phyloP scores from a whole-genome alignment of 2,329 filamentous ascomycete species.

The Paecilomyces fulvus region DNA sequence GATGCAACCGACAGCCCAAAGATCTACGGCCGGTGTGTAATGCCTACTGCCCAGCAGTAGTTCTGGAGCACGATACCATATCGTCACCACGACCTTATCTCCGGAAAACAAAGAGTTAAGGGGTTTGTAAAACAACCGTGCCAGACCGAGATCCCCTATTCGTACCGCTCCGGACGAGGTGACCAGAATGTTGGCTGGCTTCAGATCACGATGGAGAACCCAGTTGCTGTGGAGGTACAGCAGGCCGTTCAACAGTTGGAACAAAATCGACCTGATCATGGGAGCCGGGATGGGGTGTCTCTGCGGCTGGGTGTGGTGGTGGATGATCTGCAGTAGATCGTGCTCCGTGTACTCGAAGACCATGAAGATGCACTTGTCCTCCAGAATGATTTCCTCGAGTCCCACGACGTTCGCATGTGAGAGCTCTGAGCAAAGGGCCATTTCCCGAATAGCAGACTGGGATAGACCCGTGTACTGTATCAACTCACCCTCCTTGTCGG shows the following conservation, averaged over 20 bases:
- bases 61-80: slow-evolving; percentile 97
- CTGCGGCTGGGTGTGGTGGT: slow-evolving; percentile 87
- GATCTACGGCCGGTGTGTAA: slow-evolving; percentile 92
- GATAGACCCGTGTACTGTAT: slow-evolving; percentile 96
- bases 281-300: slow-evolving; percentile 79
- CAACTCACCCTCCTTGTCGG: slow-evolving; percentile 93
- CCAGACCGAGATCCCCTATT: slow-evolving; percentile 88
- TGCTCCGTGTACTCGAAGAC: slow-evolving; percentile 99
- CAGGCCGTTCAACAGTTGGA: slow-evolving; percentile 88
- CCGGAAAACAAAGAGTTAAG: slow-evolving; percentile 84
- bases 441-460: slow-evolving; percentile 92
- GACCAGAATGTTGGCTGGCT: slow-evolving; percentile 98
- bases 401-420: slow-evolving; percentile 82
- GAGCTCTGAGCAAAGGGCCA: slow-evolving; percentile 91
- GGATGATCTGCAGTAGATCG: slow-evolving; percentile 93
- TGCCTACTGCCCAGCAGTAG: slow-evolving; percentile 86
- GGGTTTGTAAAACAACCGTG: slow-evolving; percentile 87
- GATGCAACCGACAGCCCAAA: slow-evolving; percentile 97
- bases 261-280: slow-evolving; percentile 89
- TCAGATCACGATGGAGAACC: slow-evolving; percentile 94
- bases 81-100: slow-evolving; percentile 97
- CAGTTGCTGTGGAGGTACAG: slow-evolving; percentile 94
- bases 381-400: slow-evolving; percentile 88
- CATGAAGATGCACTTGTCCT: slow-evolving; percentile 99
- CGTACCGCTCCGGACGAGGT: slow-evolving; percentile 83